Evolutionary conservation across 441 rosid species (phyloP), one percentile per base, ranked within the genome.

Genomic region (Daphne laureola): DNA sequence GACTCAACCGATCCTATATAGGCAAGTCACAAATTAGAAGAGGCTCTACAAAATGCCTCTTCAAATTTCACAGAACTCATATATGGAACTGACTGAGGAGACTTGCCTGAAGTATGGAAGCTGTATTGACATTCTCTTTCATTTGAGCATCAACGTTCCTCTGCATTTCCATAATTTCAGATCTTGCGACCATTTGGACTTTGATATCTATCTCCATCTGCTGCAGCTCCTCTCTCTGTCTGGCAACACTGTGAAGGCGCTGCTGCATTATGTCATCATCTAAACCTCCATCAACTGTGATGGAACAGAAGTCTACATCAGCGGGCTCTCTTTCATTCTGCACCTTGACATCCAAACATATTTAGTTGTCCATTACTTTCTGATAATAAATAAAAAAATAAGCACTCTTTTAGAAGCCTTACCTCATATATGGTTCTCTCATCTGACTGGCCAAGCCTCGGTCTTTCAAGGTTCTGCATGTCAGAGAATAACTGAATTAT

Each of bases 351-450:
- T 56, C 49, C 51, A 68, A 57, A 58, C 53, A 71, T 56, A 51
- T 53, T 70, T 61, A 61, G 66, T 61, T 17, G 55, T 35, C 38
- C 43, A 43, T 58, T 2, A 2, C 44, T 16, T 40, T 50, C 17
- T 25, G 6, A 42, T 46, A 50, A 17, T 46, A 45, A 50, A 17
- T 46, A 45, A 36, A 44, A 26, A 31, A 4, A 11, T 8, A 31
- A 2, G 6, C 38, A n/a, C 11, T 31, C 11, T 6, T 31, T 31
- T 54, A 73, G 67, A 53, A 66, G 53, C 54, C 59, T 74, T 73
- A 89, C 97, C 88, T 84, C 97, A 52, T 80, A 82, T 44, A 87
- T 78, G 8, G 84, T 85, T 64, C 90, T 81, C 82, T 93, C 95
- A 72, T 82, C 90, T 1, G 83, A 68, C 43, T 75, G 89, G 12